Percentiles rank a stretch among this genome's conserved stretches.
These are phyloP conservation scores for Proliferodiscus dingleyae DNA, from an alignment of 2,329 filamentous ascomycete species.

Conservation along the genomic window DNA sequence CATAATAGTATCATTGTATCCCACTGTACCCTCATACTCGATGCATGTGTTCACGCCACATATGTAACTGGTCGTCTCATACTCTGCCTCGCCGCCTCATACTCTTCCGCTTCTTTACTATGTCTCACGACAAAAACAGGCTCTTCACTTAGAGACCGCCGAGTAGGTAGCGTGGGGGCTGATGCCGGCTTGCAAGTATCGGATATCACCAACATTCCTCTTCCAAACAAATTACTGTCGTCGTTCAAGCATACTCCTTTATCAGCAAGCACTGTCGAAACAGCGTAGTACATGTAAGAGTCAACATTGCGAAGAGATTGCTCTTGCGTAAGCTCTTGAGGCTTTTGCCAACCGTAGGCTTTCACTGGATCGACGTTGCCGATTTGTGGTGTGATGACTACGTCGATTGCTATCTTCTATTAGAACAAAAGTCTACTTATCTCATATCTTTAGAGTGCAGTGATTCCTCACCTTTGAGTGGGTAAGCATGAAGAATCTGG, in stretches of 20 bases:
- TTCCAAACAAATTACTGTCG: not conserved
- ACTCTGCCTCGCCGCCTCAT: too few relatives aligned
- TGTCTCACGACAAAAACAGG: not conserved
- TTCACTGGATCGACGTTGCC: not conserved
- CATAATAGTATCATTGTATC: not conserved
- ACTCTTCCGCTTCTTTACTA: not conserved
- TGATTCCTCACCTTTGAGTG: not conserved
- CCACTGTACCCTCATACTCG: not conserved
- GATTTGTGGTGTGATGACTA: not conserved
- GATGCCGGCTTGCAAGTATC: not conserved
- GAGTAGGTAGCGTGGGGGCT: not conserved
- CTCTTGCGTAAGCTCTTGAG: not conserved
- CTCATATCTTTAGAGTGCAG: too few relatives aligned
- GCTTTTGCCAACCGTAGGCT: not conserved
- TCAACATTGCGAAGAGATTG: not conserved
- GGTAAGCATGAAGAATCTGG: slow-evolving; percentile 1
- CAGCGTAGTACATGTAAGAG: not conserved
- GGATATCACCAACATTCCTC: not conserved
- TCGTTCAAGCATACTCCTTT: not conserved
- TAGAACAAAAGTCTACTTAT: not conserved
- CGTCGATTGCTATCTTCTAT: not conserved
- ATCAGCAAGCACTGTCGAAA: not conserved
- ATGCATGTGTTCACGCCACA: not conserved
- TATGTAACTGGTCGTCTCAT: not conserved
- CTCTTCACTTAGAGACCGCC: not conserved